Base-by-base conservation (phyloP, 371 early-diverging fungal species). In the Umbelopsis sp. region DNA sequence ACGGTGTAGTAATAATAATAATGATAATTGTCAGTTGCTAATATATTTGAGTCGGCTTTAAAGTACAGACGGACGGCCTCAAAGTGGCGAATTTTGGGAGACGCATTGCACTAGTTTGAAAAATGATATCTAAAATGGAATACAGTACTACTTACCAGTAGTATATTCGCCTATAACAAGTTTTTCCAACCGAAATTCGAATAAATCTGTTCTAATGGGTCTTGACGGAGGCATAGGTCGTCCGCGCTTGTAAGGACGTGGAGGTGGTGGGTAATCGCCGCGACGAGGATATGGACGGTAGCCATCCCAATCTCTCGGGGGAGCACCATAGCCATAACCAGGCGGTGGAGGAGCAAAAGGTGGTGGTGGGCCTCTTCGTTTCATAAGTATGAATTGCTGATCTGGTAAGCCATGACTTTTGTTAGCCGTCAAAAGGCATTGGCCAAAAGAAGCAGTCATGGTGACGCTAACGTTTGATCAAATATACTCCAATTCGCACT, bases 101-200 rank as follows among this genome's bases (percentile, higher is more conserved):
- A 20, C 48, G 16, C 20, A 48, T 48, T 48, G 29, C 16, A 48
- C 48, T 48, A 48, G n/a, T n/a, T 48, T 18, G 18, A 4, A 63
- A 37, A n/a, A 12, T 32, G 7, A 7, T 41, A 41, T 10, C 7
- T 1, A 12, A 41, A 41, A 41, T 41, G 7, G 12, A 41, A 41
- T 6, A 57, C 11, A n/a, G n/a, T 12, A 57, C 16, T 25, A 44
- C 68, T 44, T 57, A 67, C 68, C 68, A 29, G 68, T 63, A 44
- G 29, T 16, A 44, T 67, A 67, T 35, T 53, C 53, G 37, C 68
- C 68, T 20, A 67, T 67, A 1, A 57, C 37, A 25, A 67, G 35
- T 41, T 44, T 67, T 53, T 53, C 44, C n/a, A 67, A 45, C 9
- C 68, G 68, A 35, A 67, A 67, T 41, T 67, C 68, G 25, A 67